phyloP scores from a whole-genome alignment of 1,139 yeast species.

The Casaregolazyma lundiana region DNA sequence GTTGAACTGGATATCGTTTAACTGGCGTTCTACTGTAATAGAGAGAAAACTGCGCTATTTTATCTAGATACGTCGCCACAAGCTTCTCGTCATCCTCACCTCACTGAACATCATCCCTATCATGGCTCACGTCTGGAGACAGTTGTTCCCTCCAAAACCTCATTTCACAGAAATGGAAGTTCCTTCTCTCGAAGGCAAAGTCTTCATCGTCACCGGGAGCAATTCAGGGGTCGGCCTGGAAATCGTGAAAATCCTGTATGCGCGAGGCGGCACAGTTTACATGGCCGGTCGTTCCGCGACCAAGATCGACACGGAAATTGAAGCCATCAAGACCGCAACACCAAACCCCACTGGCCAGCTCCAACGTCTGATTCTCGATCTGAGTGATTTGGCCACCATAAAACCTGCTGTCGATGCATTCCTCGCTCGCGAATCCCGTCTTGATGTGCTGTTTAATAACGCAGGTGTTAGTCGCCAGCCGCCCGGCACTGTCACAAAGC shows the following conservation, averaged over 20 bases:
- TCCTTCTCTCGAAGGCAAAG: slow-evolving; percentile 41
- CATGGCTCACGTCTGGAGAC: not conserved
- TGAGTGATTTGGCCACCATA: slow-evolving; percentile 43
- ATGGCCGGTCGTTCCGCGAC: slow-evolving; percentile 25
- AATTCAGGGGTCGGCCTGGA: slow-evolving; percentile 30
- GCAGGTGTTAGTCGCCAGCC: slow-evolving; percentile 48
- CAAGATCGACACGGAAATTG: slow-evolving; percentile 19
- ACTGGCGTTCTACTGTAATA: no score
- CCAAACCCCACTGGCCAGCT: slow-evolving; percentile 19
- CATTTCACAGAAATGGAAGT: slow-evolving; percentile 36
- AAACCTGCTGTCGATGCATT: slow-evolving; percentile 39
- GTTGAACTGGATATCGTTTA: no score
- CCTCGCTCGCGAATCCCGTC: slow-evolving; percentile 26
- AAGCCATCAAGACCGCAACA: slow-evolving; percentile 17
- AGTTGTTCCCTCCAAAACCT: slow-evolving; percentile 23
- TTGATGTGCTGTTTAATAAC: slow-evolving; percentile 33
- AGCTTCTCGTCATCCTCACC: no score
- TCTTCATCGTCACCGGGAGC: slow-evolving; percentile 34
- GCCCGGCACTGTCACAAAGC: slow-evolving; percentile 36
- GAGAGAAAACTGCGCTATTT: no score
- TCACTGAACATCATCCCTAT: not conserved
- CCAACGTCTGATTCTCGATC: slow-evolving; percentile 34
- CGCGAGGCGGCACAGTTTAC: slow-evolving; percentile 29
- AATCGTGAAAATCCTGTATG: slow-evolving; percentile 21
- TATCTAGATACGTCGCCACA: no score